Conservation (phyloP, 2,329 filamentous ascomycete genomes). For the Arthrobotrys conoides region DNA sequence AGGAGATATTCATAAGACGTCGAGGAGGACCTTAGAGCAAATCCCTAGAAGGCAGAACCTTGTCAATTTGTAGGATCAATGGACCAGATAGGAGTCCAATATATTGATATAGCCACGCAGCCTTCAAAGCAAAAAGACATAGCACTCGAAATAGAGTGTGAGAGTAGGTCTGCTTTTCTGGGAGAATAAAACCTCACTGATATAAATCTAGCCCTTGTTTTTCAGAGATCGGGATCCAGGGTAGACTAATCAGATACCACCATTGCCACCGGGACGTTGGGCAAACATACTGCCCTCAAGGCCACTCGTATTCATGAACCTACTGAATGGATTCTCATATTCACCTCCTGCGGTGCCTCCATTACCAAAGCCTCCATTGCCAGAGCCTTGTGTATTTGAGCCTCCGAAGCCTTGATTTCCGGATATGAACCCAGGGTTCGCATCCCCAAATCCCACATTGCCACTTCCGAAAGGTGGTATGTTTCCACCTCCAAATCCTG, state of each 20-base stretch:
- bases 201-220: neutral
- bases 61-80: neutral
- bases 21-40: neutral
- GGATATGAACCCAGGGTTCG: no score
- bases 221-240: no score
- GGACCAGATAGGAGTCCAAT: neutral
- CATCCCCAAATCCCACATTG: slow-evolving; percentile 9
- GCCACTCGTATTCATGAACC: slow-evolving; percentile 1
- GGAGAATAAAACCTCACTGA: neutral
- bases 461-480: neutral
- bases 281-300: neutral
- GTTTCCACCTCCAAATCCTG: neutral
- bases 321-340: neutral
- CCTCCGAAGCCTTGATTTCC: neutral
- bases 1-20: neutral
- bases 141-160: neutral
- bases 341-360: neutral
- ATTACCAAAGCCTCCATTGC: neutral
- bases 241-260: neutral
- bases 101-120: neutral
- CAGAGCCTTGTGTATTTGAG: neutral
- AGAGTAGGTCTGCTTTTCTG: neutral
- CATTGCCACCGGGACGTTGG: neutral
- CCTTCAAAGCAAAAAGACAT: neutral
- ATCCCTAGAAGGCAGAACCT: neutral